Conservation (phyloP, 2,329 filamentous ascomycete species). For the Aspergillus uvarum region DNA sequence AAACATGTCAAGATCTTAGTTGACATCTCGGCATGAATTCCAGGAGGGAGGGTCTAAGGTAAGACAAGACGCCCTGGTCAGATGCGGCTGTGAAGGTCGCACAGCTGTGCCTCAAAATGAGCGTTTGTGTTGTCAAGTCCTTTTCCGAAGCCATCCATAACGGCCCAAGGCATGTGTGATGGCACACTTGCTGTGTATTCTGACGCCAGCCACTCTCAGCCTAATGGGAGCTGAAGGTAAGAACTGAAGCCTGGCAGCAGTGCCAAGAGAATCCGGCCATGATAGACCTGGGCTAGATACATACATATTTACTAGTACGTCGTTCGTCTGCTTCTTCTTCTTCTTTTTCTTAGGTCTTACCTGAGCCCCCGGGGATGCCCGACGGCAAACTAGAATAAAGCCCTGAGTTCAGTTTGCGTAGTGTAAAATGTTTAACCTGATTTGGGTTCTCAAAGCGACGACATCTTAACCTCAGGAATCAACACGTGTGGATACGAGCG, state of each 20-base stretch:
- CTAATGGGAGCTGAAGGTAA: not conserved
- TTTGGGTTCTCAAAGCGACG: not conserved
- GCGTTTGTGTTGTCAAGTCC: not conserved
- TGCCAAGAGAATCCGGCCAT: not conserved
- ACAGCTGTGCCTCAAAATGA: not conserved
- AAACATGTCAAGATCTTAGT: slow-evolving; percentile 65
- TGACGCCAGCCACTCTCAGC: not conserved
- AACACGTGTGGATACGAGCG: slow-evolving; percentile 7
- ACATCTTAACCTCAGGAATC: not conserved
- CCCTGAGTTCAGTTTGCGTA: not conserved
- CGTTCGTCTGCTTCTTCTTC: not conserved
- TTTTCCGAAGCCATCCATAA: not conserved
- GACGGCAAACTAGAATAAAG: not conserved
- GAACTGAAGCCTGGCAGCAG: not conserved
- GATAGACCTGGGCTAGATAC: not conserved
- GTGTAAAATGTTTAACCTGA: not conserved
- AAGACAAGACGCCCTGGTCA: not conserved
- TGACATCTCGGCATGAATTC: slow-evolving; percentile 23
- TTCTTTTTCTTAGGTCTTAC: not conserved
- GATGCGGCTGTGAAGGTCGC: slow-evolving; percentile 4
- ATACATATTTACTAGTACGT: too few relatives aligned
- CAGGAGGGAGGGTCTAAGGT: not conserved
- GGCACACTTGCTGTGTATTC: not conserved
- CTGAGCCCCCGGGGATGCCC: not conserved
- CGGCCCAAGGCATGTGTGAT: not conserved